Conservation (phyloP, 495 filamentous ascomycete genomes). For the Aspergillus cristatus region DNA sequence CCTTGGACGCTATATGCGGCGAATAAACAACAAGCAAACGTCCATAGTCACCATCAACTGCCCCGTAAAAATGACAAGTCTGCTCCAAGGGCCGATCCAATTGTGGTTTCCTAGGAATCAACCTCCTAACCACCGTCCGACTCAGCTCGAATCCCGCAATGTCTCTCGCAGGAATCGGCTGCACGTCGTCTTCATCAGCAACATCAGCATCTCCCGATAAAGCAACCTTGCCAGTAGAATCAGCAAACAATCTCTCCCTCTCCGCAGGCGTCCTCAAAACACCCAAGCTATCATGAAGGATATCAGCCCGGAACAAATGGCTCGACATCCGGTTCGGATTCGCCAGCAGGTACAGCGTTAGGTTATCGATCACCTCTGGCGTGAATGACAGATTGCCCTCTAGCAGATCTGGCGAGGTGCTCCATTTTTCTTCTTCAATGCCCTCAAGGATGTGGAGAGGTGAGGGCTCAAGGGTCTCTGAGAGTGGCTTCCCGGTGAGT, state of each 20-base stretch:
- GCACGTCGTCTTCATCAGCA: slow-evolving; percentile 1
- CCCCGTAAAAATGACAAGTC: slow-evolving; percentile 62
- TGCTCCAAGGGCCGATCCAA: slow-evolving; percentile 67
- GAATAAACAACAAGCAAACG: slow-evolving; percentile 64
- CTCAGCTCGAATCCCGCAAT: slow-evolving; percentile 45
- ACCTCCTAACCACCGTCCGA: slow-evolving; percentile 57
- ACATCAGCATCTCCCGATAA: no score
- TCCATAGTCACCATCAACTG: not conserved
- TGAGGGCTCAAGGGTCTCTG: slow-evolving; percentile 19
- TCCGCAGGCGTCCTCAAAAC: slow-evolving; percentile 22
- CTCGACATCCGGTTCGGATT: slow-evolving; percentile 84
- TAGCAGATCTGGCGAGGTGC: slow-evolving; percentile 24
- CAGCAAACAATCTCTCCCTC: slow-evolving; percentile 14
- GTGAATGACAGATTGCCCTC: slow-evolving; percentile 37
- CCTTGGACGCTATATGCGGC: slow-evolving; percentile 54
- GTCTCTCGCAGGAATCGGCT: slow-evolving; percentile 20
- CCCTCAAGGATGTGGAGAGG: slow-evolving; percentile 3
- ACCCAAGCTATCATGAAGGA: slow-evolving; percentile 49
- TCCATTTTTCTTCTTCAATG: slow-evolving; percentile 15
- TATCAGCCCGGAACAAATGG: slow-evolving; percentile 80
- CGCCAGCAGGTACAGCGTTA: slow-evolving; percentile 63
- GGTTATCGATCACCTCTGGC: slow-evolving; percentile 47
- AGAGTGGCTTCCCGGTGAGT: slow-evolving; percentile 23
- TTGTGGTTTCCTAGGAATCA: slow-evolving; percentile 73
- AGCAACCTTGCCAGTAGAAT: no score